These are phyloP conservation scores for Pistacia integerrima DNA, from an alignment of 345 rosid genomes.

Conservation along the genomic window DNA sequence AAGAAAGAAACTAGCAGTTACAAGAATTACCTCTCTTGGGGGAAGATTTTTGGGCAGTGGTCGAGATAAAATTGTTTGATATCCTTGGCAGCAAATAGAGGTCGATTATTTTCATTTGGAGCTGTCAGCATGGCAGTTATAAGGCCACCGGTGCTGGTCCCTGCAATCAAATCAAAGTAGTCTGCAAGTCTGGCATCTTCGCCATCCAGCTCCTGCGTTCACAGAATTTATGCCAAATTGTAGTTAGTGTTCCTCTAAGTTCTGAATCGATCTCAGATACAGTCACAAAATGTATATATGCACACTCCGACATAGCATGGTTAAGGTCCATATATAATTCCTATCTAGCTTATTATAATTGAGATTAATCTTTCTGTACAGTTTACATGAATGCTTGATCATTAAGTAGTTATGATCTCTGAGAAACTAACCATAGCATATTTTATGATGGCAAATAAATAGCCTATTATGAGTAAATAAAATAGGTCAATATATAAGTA, in stretches of 20 bases:
- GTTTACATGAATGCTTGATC: too few species aligned
- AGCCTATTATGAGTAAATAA: too few species aligned
- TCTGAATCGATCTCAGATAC: background rate
- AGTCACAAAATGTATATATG: background rate
- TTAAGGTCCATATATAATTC: background rate
- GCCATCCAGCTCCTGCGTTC: slow-evolving; percentile 50
- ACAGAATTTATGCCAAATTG: background rate
- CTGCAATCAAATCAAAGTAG: slow-evolving; percentile 52
- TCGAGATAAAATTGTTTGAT: slow-evolving; percentile 39
- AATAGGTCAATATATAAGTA: too few species aligned
- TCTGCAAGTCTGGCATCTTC: slow-evolving; percentile 50
- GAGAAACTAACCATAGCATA: too few species aligned
- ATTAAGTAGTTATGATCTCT: too few species aligned
- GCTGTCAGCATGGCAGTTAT: slow-evolving; percentile 53
- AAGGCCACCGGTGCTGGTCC: slow-evolving; percentile 62
- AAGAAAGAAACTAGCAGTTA: background rate
- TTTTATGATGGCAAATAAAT: too few species aligned
- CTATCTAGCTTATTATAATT: background rate
- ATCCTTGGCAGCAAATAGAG: slow-evolving; percentile 56
- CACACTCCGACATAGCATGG: too few species aligned
- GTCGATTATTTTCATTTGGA: slow-evolving; percentile 42
- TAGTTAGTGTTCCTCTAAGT: background rate
- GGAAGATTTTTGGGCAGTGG: slow-evolving; percentile 49
- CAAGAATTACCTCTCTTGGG: slow-evolving; percentile 27
- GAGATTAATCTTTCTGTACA: background rate